Evolutionary conservation across 495 filamentous ascomycete genomes (phyloP), one percentile per base, ranked within the genome.

Genomic region (Xylaria acuta): DNA sequence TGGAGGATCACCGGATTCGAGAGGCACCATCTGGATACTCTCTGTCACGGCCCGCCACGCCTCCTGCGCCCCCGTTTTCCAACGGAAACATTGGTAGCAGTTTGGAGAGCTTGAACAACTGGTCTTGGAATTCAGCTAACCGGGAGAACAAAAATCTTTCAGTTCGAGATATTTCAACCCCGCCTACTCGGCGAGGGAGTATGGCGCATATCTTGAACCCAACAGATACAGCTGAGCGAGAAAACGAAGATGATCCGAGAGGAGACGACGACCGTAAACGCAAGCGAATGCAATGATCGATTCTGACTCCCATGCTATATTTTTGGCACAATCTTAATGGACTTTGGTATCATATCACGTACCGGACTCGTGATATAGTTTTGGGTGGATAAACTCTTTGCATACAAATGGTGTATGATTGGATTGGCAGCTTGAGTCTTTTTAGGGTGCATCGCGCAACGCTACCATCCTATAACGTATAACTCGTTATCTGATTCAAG

Each of bases 21-120:
- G 93, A 97, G 72, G 90, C 91, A 14, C 88, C 97, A 60, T 93
- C 93, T 47, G 89, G 90, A 70, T 97, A 97, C 80, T 92, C 95
- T 69, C 88, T 97, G 54, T 95, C 92, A 14, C 87, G 92, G 22
- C 93, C 95, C 64, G 88, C 88, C 14, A 94, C 92, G 3, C 93
- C 93, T 5, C 91, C 92, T 47, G 76, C 79, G 0, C 79, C 79
- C 3, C 83, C 85, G 22, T 84, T 85, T 59, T 75, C 80, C 20
- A 87, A 87, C 67, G 83, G 83, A 34, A 82, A 72, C 65, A 74
- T 75, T 36, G 76, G 76, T 9, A 79, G 75, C 32, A 77, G 82
- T n/a, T 74, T 80, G 22, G 85, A 87, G 72, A 84, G 82, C 58
- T 82, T 89, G 36, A 84, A 84, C 53, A 87, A 78, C 75, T 89